Conservation (phyloP, 2,329 filamentous ascomycete genomes). For the Bipolaris cookei region DNA sequence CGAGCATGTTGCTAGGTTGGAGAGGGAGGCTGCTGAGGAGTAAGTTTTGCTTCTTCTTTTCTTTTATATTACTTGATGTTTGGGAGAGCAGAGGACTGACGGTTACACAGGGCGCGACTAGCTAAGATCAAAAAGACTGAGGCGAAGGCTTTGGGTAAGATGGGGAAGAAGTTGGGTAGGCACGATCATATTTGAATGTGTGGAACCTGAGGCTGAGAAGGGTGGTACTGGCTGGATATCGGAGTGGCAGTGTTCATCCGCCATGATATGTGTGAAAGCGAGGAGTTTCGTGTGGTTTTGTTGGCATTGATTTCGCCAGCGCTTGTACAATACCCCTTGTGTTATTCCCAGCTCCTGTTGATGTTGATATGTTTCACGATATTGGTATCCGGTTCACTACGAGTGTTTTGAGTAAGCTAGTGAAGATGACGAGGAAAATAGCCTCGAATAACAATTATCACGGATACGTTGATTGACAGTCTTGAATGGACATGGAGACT, state of each 20-base stretch:
- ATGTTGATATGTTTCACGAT: not conserved
- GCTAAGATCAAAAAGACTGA: slow-evolving; percentile 73
- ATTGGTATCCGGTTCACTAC: no score
- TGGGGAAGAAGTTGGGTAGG: slow-evolving; percentile 68
- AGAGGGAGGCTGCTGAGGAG: slow-evolving; percentile 63
- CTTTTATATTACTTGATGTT: not conserved
- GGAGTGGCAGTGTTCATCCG: not conserved
- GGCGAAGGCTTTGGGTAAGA: slow-evolving; percentile 69
- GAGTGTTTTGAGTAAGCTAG: no score
- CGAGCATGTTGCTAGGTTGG: slow-evolving; percentile 67
- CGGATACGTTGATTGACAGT: no score
- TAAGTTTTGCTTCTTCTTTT: slow-evolving; percentile 7
- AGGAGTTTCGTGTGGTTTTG: not conserved
- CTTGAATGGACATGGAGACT: not conserved
- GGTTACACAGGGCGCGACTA: slow-evolving; percentile 52
- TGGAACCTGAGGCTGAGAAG: not conserved
- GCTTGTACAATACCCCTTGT: not conserved
- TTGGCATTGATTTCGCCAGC: not conserved
- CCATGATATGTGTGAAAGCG: not conserved
- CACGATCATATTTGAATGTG: slow-evolving; percentile 22
- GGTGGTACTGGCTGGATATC: not conserved
- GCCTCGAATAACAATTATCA: no score
- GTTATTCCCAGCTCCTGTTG: not conserved
- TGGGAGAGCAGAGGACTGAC: not conserved
- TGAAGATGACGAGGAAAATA: no score